Conservation (phyloP, 2,329 filamentous ascomycete species). For the Helotiales sp. region DNA sequence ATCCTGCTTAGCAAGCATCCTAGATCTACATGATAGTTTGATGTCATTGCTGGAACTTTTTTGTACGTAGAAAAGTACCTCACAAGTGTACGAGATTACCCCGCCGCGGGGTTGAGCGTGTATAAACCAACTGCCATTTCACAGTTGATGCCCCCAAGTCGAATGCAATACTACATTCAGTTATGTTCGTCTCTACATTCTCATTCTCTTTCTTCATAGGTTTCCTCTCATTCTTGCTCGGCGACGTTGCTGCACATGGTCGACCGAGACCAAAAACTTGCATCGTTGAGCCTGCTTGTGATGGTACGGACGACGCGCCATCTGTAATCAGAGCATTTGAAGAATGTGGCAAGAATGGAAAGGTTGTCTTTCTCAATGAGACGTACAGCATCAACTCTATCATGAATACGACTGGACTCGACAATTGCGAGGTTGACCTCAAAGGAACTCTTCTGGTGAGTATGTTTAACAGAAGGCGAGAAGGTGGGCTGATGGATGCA, state of each 20-base stretch:
- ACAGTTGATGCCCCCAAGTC: background rate
- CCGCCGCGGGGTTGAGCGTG: background rate
- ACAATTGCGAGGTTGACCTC: constrained; percentile 47
- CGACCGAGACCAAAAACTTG: background rate
- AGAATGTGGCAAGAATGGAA: constrained; percentile 41
- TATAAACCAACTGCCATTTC: background rate
- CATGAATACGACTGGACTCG: constrained; percentile 45
- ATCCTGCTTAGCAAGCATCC: background rate
- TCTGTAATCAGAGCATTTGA: constrained; percentile 43
- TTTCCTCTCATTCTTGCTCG: background rate
- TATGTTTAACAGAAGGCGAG: constrained; percentile 21
- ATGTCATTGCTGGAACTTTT: background rate
- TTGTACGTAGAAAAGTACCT: background rate
- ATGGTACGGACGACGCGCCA: constrained; percentile 40
- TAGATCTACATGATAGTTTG: background rate
- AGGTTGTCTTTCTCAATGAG: constrained; percentile 41
- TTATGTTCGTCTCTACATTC: background rate
- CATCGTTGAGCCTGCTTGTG: background rate
- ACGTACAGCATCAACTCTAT: constrained; percentile 46
- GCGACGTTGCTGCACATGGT: background rate
- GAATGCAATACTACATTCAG: background rate
- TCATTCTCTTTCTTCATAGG: background rate
- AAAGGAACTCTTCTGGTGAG: constrained; percentile 50
- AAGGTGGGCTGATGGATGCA: constrained; percentile 27
- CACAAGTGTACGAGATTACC: background rate